Evolutionary conservation across 1,284 basidiomycete genomes (phyloP).

Genomic region (Sparassis latifolia): DNA sequence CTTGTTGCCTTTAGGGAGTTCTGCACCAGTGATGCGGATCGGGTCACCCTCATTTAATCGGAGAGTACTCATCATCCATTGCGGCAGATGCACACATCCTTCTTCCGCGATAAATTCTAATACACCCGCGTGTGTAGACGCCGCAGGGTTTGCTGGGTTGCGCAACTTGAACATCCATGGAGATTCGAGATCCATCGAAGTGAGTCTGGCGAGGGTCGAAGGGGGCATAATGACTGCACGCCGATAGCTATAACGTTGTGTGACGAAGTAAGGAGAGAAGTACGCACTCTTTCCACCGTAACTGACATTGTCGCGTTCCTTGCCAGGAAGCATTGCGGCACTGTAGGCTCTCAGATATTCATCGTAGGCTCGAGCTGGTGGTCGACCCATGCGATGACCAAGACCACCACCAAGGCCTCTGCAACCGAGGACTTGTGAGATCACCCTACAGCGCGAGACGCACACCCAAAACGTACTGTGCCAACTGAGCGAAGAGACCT

Average conservation of each 20-base stretch:
- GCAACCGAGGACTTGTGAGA: background rate
- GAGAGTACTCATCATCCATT: slow-evolving; percentile 99
- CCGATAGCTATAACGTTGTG: background rate
- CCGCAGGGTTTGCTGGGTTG: slow-evolving; percentile 82
- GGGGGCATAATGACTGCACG: slow-evolving; percentile 93
- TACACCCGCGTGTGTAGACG: slow-evolving; percentile 93
- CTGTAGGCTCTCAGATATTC: slow-evolving; percentile 84
- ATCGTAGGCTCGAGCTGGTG: slow-evolving; percentile 64
- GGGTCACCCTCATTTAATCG: slow-evolving; percentile 92
- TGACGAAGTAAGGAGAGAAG: slow-evolving; percentile 2
- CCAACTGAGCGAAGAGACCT: slow-evolving; percentile 54
- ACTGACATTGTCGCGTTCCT: slow-evolving; percentile 80
- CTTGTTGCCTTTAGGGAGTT: slow-evolving; percentile 89
- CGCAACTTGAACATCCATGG: slow-evolving; percentile 97
- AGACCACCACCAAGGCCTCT: slow-evolving; percentile 51
- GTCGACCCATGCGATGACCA: slow-evolving; percentile 37
- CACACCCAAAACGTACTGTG: slow-evolving; percentile 36
- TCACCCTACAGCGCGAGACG: background rate
- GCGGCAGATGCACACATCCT: slow-evolving; percentile 91
- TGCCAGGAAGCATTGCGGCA: slow-evolving; percentile 79
- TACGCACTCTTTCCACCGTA: slow-evolving; percentile 96
- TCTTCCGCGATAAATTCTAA: slow-evolving; percentile 99
- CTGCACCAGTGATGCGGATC: slow-evolving; percentile 85
- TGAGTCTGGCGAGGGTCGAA: slow-evolving; percentile 86
- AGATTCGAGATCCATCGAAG: slow-evolving; percentile 82